Evolutionary conservation across 805 yeast genomes (phyloP).

Genomic region (Alloascoidea africana): DNA sequence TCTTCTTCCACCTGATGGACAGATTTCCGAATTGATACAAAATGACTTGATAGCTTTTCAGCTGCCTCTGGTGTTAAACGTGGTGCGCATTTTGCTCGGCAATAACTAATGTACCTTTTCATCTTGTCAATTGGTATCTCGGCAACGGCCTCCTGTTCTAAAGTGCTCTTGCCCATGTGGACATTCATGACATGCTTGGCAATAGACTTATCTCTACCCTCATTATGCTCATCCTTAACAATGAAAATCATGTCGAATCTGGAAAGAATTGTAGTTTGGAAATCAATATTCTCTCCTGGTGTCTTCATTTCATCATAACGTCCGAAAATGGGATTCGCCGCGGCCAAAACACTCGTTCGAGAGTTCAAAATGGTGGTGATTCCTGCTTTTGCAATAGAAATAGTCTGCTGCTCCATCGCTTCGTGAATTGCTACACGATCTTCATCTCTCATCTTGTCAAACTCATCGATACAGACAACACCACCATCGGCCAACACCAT

Average conservation of each 20-base stretch:
- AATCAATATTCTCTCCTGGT: conserved; percentile 96
- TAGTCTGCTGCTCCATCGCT: conserved; percentile 99
- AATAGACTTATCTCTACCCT: conserved; percentile 68
- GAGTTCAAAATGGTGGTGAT: conserved; percentile 94
- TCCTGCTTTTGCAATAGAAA: conserved; percentile 98
- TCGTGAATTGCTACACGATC: conserved; percentile 98
- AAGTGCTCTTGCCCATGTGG: conserved; percentile 61
- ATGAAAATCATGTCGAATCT: conserved; percentile 98
- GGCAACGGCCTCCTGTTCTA: conserved; percentile 33
- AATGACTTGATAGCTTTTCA: conserved; percentile 80
- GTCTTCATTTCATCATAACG: conserved; percentile 91
- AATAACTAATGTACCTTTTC: conserved; percentile 87
- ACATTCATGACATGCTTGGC: conserved; percentile 93
- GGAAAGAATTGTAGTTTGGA: conserved; percentile 91
- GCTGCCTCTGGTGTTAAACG: conserved; percentile 79
- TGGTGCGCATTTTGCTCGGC: conserved; percentile 87
- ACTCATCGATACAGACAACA: conserved; percentile 97
- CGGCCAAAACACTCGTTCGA: conserved; percentile 91
- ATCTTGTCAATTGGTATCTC: conserved; percentile 83
- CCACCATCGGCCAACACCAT: conserved; percentile 99
- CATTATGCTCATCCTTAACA: conserved; percentile 90
- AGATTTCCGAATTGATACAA: conserved; percentile 76
- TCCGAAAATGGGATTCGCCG: conserved; percentile 96
- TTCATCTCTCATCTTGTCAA: conserved; percentile 98
- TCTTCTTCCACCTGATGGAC: conserved; percentile 69